Evolutionary conservation across 2,329 filamentous ascomycete genomes (phyloP).

Genomic region (Neonectria neomacrospora): DNA sequence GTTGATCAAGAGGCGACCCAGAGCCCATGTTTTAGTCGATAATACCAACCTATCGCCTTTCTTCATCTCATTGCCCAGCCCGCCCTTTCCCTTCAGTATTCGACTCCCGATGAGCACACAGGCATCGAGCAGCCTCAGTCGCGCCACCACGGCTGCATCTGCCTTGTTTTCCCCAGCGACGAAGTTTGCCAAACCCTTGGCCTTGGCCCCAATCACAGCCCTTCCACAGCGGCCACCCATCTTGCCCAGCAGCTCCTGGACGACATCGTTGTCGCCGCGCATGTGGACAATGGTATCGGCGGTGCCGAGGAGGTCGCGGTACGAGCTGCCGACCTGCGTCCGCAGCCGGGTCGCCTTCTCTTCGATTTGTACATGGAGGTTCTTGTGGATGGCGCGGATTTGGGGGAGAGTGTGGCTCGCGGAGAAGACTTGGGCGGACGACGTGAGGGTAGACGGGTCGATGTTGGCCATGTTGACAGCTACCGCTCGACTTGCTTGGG

Average conservation of each 20-base stretch:
- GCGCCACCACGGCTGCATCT: constrained; percentile 52
- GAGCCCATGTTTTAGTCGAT: constrained; percentile 77
- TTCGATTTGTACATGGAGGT: constrained; percentile 68
- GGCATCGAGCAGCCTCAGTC: constrained; percentile 62
- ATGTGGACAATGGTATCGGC: constrained; percentile 95
- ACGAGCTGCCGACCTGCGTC: constrained; percentile 74
- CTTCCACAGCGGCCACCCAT: constrained; percentile 85
- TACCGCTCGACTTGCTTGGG: constrained; percentile 24
- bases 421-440: constrained; percentile 66
- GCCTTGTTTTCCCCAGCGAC: constrained; percentile 43
- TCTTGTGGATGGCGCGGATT: constrained; percentile 71
- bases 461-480: constrained; percentile 53
- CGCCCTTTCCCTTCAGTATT: constrained; percentile 57
- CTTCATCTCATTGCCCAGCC: constrained; percentile 44
- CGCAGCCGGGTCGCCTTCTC: constrained; percentile 71
- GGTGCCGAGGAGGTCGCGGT: constrained; percentile 90
- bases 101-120: constrained; percentile 62
- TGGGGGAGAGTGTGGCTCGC: constrained; percentile 68
- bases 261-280: constrained; percentile 79
- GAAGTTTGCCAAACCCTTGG: constrained; percentile 65
- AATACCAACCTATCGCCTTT: constrained; percentile 64
- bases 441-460: constrained; percentile 60
- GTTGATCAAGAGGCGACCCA: constrained; percentile 80
- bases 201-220: constrained; percentile 73
- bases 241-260: constrained; percentile 75